Conservation (phyloP, 2,329 filamentous ascomycete genomes). For the Cladosporium sp. region DNA sequence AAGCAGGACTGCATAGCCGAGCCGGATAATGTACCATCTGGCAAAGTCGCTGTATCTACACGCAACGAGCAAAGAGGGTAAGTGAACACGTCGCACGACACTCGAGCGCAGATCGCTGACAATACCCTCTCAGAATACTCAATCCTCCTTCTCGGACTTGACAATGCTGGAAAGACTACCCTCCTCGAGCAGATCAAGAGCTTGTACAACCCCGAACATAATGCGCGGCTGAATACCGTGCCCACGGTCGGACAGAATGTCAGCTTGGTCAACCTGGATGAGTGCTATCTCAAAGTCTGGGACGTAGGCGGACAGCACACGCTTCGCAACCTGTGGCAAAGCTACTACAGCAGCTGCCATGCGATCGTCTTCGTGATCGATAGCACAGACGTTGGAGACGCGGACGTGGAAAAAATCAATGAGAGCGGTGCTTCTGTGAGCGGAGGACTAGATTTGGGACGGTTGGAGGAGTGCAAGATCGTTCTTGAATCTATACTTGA, state of each 20-base stretch:
- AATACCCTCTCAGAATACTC: slow-evolving; percentile 70
- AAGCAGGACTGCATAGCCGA: neutral
- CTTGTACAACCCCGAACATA: slow-evolving; percentile 64
- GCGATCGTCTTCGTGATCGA: slow-evolving; percentile 98
- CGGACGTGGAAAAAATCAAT: slow-evolving; percentile 56
- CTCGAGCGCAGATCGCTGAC: neutral
- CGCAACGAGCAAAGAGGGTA: slow-evolving; percentile 94
- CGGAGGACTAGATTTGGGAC: slow-evolving; percentile 38
- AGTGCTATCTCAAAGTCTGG: slow-evolving; percentile 98
- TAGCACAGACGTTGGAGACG: slow-evolving; percentile 86
- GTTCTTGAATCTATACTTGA: slow-evolving; percentile 88
- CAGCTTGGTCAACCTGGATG: slow-evolving; percentile 79
- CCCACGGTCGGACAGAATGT: slow-evolving; percentile 98
- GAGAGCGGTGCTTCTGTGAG: slow-evolving; percentile 11
- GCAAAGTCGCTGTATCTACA: slow-evolving; percentile 92
- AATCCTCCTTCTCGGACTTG: slow-evolving; percentile 90
- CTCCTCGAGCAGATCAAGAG: slow-evolving; percentile 96
- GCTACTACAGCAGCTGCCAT: slow-evolving; percentile 89
- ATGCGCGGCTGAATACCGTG: slow-evolving; percentile 75
- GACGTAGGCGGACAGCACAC: slow-evolving; percentile 92
- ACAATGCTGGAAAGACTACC: slow-evolving; percentile 97
- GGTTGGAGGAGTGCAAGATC: slow-evolving; percentile 81
- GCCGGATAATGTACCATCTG: slow-evolving; percentile 77
- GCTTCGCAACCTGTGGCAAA: slow-evolving; percentile 88
- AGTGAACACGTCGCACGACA: slow-evolving; percentile 15